Conservation (phyloP, 768 basidiomycete genomes). For the Tulasnella sp. region DNA sequence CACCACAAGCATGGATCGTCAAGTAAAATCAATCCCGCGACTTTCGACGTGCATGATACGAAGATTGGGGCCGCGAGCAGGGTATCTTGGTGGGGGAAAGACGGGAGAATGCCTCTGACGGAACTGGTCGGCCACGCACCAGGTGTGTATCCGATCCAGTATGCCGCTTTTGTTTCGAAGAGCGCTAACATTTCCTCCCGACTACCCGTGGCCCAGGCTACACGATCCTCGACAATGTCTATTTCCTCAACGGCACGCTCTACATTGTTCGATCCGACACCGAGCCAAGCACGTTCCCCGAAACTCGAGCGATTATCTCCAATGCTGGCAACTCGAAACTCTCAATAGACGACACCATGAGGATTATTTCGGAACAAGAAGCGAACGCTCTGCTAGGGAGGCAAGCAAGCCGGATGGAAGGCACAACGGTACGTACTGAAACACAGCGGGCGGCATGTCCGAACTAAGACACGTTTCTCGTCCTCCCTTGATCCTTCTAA, state of each 20-base stretch:
- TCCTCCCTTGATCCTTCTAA: neutral
- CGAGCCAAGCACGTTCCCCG: constrained; percentile 52
- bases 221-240: constrained; percentile 81
- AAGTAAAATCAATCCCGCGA: neutral
- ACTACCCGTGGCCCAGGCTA: constrained; percentile 47
- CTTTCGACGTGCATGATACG: neutral
- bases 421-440: constrained; percentile 45
- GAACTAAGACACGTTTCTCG: neutral
- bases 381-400: constrained; percentile 60
- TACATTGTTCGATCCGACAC: constrained; percentile 69
- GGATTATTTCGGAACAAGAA: constrained; percentile 54
- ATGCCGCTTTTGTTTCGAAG: neutral
- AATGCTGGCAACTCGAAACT: constrained; percentile 49
- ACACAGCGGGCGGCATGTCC: neutral
- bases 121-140: constrained; percentile 5
- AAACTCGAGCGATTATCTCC: constrained; percentile 56
- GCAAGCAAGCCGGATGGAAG: constrained; percentile 60
- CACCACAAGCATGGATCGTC: neutral
- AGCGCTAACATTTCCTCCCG: neutral
- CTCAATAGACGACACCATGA: constrained; percentile 67
- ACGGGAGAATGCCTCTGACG: neutral
- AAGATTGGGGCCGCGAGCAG: neutral
- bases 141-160: neutral
- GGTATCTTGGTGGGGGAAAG: neutral
- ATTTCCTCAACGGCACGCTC: constrained; percentile 67